phyloP scores from a whole-genome alignment of 225 moss, liverwort and hornwort genomes.

The Bryoerythrophyllum caledonicum region DNA sequence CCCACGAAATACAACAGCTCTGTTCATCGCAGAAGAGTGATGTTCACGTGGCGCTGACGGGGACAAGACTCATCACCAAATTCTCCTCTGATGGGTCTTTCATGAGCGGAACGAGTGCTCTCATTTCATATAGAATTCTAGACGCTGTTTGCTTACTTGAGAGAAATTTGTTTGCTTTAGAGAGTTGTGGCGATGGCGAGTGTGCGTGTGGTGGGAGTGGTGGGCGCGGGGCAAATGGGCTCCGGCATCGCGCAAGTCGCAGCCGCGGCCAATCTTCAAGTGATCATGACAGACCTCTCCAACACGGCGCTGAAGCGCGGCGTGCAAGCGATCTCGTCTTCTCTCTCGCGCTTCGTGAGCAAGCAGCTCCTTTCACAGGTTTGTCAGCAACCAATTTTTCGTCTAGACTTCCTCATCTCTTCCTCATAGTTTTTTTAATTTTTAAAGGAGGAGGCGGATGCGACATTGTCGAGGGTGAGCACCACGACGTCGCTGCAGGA shows the following conservation, averaged over 20 bases:
- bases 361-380: constrained; percentile 88
- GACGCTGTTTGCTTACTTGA: too few species aligned
- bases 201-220: constrained; percentile 73
- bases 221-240: constrained; percentile 99
- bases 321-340: constrained; percentile 75
- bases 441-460: constrained; percentile 84
- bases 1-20: not conserved
- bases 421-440: too few species aligned
- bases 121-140: too few species aligned
- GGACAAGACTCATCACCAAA: not conserved
- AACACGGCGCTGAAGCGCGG: constrained; percentile 72
- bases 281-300: constrained; percentile 83
- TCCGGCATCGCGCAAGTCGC: constrained; percentile 92
- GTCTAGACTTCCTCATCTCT: too few species aligned
- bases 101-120: too few species aligned
- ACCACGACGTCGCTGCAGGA: constrained; percentile 71
- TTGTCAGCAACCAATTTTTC: not conserved
- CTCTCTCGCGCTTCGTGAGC: constrained; percentile 72
- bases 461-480: constrained; percentile 67
- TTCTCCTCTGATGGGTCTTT: too few species aligned
- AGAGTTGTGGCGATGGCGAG: constrained; percentile 53
- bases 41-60: constrained; percentile 25
- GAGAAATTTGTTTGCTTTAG: too few species aligned
- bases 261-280: constrained; percentile 67
- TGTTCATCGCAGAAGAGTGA: constrained; percentile 9